phyloP scores from a whole-genome alignment of 805 yeast genomes.

The Sungouiella blattae region DNA sequence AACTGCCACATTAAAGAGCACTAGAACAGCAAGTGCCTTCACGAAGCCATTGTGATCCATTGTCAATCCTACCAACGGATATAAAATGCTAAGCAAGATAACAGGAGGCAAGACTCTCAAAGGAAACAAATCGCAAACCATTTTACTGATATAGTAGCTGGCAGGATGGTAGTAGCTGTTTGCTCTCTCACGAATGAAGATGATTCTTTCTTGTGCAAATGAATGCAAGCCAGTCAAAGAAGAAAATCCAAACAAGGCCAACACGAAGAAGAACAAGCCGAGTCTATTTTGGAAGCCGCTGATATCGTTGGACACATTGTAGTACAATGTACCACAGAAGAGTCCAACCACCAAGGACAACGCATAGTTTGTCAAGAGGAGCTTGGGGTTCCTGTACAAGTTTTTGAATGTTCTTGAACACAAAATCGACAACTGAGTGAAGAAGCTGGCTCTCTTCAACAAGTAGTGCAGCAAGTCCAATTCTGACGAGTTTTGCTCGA shows the following conservation, averaged over 20 bases:
- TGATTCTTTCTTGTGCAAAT: conserved; percentile 82
- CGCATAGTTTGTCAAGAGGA: conserved; percentile 80
- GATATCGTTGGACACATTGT: conserved; percentile 79
- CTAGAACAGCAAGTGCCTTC: conserved; percentile 64
- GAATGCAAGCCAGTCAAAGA: conserved; percentile 89
- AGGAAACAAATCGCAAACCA: conserved; percentile 89
- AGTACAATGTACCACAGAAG: conserved; percentile 84
- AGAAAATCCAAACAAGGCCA: conserved; percentile 91
- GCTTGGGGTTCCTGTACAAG: conserved; percentile 85
- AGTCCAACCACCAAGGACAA: conserved; percentile 73
- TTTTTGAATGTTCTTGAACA: conserved; percentile 89
- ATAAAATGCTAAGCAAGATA: conserved; percentile 70
- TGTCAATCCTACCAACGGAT: conserved; percentile 87
- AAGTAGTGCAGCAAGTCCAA: conserved; percentile 30
- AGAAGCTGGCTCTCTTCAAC: conserved; percentile 51
- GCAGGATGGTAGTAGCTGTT: conserved; percentile 89
- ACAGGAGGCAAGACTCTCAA: conserved; percentile 90
- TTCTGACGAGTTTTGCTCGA: conserved; percentile 21
- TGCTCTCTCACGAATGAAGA: conserved; percentile 89
- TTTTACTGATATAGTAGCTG: conserved; percentile 81
- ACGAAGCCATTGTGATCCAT: conserved; percentile 72
- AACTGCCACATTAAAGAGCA: conserved; percentile 82
- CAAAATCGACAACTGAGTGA: conserved; percentile 66
- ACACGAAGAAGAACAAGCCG: conserved; percentile 86
- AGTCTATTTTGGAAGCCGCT: conserved; percentile 95